phyloP scores from a whole-genome alignment of 2,329 filamentous ascomycete genomes.

The Canariomyces notabilis region DNA sequence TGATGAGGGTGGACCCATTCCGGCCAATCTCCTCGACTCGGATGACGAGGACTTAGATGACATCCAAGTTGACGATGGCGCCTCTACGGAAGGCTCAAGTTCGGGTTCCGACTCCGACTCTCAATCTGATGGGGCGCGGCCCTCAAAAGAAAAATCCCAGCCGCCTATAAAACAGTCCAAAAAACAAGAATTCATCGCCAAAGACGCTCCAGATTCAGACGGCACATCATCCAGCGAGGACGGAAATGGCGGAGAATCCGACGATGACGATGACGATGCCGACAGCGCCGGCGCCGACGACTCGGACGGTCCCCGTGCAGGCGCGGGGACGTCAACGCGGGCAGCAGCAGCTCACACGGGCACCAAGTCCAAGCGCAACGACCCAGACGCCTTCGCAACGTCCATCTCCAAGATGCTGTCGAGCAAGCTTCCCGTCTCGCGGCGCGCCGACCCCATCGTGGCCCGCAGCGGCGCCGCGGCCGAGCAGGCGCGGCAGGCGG shows the following conservation, averaged over 20 bases:
- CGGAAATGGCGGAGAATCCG: constrained; percentile 32
- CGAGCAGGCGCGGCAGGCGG: constrained; percentile 64
- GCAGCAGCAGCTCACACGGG: no score
- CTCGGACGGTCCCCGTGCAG: neutral
- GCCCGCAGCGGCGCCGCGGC: constrained; percentile 73
- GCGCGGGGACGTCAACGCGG: constrained; percentile 4
- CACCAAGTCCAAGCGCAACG: constrained; percentile 81
- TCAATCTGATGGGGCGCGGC: constrained; percentile 27
- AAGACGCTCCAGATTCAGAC: constrained; percentile 25
- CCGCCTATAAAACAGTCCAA: constrained; percentile 15
- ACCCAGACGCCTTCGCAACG: constrained; percentile 84
- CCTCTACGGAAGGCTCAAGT: constrained; percentile 32
- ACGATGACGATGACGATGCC: constrained; percentile 33
- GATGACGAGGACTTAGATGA: constrained; percentile 54
- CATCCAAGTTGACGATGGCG: constrained; percentile 46
- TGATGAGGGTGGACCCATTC: constrained; percentile 35
- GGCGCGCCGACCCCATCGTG: constrained; percentile 85
- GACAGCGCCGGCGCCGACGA: constrained; percentile 35
- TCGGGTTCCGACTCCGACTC: constrained; percentile 33
- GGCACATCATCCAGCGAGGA: constrained; percentile 29
- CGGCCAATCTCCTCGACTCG: constrained; percentile 52
- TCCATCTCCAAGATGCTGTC: constrained; percentile 90
- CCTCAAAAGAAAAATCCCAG: constrained; percentile 20
- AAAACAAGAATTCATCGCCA: constrained; percentile 26
- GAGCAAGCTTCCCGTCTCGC: constrained; percentile 77